Conservation (phyloP, 106 monocot species). For the Acanthochlamys bracteata region DNA sequence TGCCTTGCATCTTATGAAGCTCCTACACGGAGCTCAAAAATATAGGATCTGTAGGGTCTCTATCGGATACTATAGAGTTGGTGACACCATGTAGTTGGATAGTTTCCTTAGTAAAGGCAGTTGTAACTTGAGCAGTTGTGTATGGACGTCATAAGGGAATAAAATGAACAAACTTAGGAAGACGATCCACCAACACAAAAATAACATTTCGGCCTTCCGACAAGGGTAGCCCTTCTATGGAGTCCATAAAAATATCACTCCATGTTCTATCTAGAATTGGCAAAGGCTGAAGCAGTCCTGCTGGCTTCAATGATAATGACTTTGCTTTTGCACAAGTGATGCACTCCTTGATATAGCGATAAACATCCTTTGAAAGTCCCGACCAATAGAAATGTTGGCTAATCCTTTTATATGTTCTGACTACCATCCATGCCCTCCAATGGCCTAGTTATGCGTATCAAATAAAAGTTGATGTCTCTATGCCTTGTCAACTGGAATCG, state of each 20-base stretch:
- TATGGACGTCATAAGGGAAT: neutral
- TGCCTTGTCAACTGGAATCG: neutral
- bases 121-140: neutral
- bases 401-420: neutral
- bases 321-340: neutral
- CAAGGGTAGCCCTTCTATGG: neutral
- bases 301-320: neutral
- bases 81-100: neutral
- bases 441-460: neutral
- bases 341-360: neutral
- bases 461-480: neutral
- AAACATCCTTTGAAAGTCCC: neutral
- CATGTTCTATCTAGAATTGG: slow-evolving; percentile 2
- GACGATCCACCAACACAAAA: neutral
- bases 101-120: neutral
- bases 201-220: neutral
- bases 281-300: slow-evolving; percentile 3
- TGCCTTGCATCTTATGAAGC: neutral
- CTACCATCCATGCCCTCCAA: neutral
- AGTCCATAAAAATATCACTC: slow-evolving; percentile 7
- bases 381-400: neutral
- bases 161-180: neutral
- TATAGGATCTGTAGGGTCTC: neutral
- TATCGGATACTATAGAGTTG: neutral
- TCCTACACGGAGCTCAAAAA: no score